A percentile compares a stretch with the other conserved stretches of the same genome.
Evolutionary conservation across 208 protist species (phyloP).

Genomic region (Wallacemonas sp.): DNA sequence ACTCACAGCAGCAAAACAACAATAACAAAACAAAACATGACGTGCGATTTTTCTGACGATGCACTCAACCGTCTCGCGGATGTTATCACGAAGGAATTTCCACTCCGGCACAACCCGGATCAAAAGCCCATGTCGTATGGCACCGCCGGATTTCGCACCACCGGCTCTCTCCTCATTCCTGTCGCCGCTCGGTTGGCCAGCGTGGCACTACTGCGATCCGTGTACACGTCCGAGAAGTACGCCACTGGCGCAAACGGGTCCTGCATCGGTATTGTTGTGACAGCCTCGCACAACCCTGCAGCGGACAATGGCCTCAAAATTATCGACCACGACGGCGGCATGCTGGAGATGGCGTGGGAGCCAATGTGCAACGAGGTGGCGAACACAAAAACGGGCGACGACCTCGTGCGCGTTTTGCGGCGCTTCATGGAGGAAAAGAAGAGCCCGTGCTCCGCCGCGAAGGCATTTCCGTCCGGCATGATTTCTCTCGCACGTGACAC

Average conservation of each 20-base stretch:
- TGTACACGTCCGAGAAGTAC: conserved; percentile 27
- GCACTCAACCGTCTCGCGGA: conserved; percentile 7
- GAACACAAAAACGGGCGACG: conserved; percentile 51
- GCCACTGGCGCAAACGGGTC: conserved; percentile 9
- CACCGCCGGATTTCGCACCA: conserved; percentile 80
- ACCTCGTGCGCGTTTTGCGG: conserved; percentile 45
- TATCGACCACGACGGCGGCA: conserved; percentile 78
- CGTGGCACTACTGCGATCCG: conserved; percentile 58
- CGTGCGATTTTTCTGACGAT: conserved; percentile 16
- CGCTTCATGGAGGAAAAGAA: conserved; percentile 31
- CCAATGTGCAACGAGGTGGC: conserved; percentile 51
- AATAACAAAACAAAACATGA: too few relatives aligned
- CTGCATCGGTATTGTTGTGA: conserved; percentile 79
- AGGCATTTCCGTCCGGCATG: conserved; percentile 5
- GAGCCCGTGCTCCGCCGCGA: neutral
- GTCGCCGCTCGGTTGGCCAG: conserved; percentile 64
- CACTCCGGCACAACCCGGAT: conserved; percentile 41
- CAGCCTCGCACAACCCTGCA: conserved; percentile 86
- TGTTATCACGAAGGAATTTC: conserved; percentile 37
- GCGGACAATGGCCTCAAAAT: conserved; percentile 91
- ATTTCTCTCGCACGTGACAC: conserved; percentile 66
- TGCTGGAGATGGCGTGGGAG: conserved; percentile 77
- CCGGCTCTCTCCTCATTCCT: conserved; percentile 40
- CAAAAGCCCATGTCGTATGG: conserved; percentile 52
- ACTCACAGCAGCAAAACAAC: neutral